Evolutionary conservation across 495 filamentous ascomycete genomes (phyloP).

Genomic region (Penicillium flavigenum): DNA sequence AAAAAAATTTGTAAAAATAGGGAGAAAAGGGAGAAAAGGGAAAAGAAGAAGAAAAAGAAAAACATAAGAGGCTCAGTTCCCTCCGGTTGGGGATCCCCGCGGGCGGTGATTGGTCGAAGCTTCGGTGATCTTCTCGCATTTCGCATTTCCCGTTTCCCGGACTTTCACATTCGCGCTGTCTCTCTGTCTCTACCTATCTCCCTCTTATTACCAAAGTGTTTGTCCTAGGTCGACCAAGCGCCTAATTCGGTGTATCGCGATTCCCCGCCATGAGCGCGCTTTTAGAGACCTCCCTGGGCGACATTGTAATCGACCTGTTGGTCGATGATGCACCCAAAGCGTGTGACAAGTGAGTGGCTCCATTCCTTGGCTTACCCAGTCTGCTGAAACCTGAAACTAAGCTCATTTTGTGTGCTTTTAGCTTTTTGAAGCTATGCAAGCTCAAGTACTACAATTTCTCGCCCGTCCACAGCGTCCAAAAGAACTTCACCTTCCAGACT

Average conservation of each 20-base stretch:
- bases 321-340: slow-evolving; percentile 82
- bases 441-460: slow-evolving; percentile 98
- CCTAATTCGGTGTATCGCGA: background rate
- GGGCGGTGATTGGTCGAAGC: slow-evolving; percentile 25
- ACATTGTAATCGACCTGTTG: slow-evolving; percentile 89
- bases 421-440: slow-evolving; percentile 97
- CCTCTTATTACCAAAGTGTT: background rate
- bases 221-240: background rate
- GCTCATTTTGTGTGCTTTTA: slow-evolving; percentile 45
- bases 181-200: slow-evolving; percentile 6
- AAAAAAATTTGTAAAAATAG: background rate
- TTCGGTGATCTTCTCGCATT: slow-evolving; percentile 24
- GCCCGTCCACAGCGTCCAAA: slow-evolving; percentile 82
- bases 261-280: slow-evolving; percentile 67
- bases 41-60: background rate
- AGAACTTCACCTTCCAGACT: slow-evolving; percentile 91
- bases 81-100: slow-evolving; percentile 3
- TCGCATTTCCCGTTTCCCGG: slow-evolving; percentile 7
- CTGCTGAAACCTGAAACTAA: slow-evolving; percentile 55
- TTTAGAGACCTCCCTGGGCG: slow-evolving; percentile 85
- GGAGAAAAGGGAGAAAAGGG: background rate
- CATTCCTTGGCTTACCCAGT: slow-evolving; percentile 27
- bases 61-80: slow-evolving; percentile 1
- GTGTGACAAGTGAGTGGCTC: slow-evolving; percentile 78
- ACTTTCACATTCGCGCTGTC: background rate